phyloP scores from a whole-genome alignment of 352 stramenopile species.

The Globisporangium ultimum region DNA sequence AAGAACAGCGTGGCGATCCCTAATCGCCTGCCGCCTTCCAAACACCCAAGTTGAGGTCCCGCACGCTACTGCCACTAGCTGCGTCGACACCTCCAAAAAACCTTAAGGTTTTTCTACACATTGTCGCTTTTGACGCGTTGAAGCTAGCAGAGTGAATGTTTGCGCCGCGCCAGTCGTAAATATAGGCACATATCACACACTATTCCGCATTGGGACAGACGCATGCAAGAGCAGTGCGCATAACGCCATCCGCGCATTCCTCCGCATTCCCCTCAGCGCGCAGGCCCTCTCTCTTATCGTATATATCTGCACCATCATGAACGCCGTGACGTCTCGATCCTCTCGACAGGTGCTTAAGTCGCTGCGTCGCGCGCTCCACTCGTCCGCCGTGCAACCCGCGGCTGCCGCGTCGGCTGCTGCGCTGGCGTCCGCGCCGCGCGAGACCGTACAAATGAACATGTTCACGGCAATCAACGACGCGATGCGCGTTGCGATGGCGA shows the following conservation, averaged over 20 bases:
- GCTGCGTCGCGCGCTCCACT: constrained; percentile 11
- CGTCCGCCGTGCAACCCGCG: constrained; percentile 6
- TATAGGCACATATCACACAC: too few relatives aligned
- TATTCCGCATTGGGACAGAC: too few relatives aligned
- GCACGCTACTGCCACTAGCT: constrained; percentile 10
- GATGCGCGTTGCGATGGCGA: constrained; percentile 87
- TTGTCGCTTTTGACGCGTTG: not conserved
- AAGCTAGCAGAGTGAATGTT: constrained; percentile 1
- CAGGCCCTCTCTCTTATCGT: not conserved
- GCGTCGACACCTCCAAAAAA: constrained; percentile 2
- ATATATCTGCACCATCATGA: not conserved
- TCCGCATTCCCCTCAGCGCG: too few relatives aligned
- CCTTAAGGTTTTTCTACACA: not conserved
- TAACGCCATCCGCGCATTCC: too few relatives aligned
- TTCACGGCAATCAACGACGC: constrained; percentile 92
- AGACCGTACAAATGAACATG: constrained; percentile 89
- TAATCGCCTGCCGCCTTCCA: constrained; percentile 9
- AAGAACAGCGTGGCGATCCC: constrained; percentile 1
- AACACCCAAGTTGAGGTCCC: constrained; percentile 11
- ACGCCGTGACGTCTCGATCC: not conserved
- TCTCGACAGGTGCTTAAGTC: constrained; percentile 1
- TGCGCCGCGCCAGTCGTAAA: too few relatives aligned
- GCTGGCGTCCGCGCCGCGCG: constrained; percentile 20
- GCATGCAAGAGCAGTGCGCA: too few relatives aligned
- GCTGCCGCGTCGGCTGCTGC: constrained; percentile 1